A percentile compares a stretch with the other conserved stretches of the same genome.
Evolutionary conservation across 441 rosid species (phyloP).

Genomic region (Cnidoscolus chayamansa): DNA sequence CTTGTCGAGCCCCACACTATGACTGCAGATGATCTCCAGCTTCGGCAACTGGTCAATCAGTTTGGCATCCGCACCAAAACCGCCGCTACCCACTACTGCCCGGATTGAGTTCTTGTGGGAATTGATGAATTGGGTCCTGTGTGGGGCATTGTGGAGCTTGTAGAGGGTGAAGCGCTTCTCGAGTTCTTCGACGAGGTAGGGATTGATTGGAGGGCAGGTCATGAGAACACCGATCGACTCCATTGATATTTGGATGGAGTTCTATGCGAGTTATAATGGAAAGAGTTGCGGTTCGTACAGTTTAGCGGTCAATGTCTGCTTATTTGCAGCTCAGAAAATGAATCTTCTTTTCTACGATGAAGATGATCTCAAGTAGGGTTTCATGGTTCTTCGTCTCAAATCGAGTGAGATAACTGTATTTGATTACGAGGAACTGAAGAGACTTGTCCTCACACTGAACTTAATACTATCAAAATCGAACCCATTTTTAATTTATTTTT

Average conservation of each 20-base stretch:
- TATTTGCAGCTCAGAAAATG: too few species aligned
- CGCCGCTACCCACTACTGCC: constrained; percentile 64
- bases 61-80: constrained; percentile 64
- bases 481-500: too few species aligned
- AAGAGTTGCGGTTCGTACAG: too few species aligned
- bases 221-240: constrained; percentile 67
- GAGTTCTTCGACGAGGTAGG: constrained; percentile 67
- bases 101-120: constrained; percentile 57
- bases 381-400: too few species aligned
- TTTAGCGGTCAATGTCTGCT: too few species aligned
- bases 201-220: constrained; percentile 51
- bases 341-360: too few species aligned
- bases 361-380: too few species aligned
- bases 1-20: constrained; percentile 89
- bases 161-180: constrained; percentile 64
- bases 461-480: too few species aligned
- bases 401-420: too few species aligned
- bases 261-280: too few species aligned
- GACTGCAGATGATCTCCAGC: constrained; percentile 71
- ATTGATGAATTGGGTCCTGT: constrained; percentile 49
- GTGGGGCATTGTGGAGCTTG: constrained; percentile 50
- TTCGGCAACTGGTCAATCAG: constrained; percentile 66
- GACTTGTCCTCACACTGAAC: too few species aligned
- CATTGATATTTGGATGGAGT: constrained; percentile 32
- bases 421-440: too few species aligned